These are phyloP conservation scores for Sphagnum magellanicum DNA, from an alignment of 228 moss, liverwort and hornwort species.

Conservation along the genomic window DNA sequence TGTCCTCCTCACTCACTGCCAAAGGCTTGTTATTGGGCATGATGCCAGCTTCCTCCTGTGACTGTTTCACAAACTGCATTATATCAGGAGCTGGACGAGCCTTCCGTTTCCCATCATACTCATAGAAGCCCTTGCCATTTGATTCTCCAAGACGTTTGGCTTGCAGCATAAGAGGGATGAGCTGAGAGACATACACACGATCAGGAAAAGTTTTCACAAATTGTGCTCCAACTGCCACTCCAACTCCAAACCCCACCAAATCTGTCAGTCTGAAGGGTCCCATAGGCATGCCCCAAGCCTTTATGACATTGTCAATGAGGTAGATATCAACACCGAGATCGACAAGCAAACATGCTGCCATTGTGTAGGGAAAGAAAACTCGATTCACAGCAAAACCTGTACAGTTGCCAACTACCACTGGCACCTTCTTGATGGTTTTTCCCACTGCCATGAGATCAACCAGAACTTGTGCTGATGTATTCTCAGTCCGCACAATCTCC, in stretches of 20 bases:
- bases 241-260: constrained; percentile 88
- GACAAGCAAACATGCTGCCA: constrained; percentile 66
- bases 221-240: constrained; percentile 63
- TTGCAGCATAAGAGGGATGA: constrained; percentile 49
- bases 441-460: constrained; percentile 90
- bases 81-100: constrained; percentile 75
- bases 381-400: constrained; percentile 98
- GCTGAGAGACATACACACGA: constrained; percentile 54
- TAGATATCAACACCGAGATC: constrained; percentile 86
- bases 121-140: constrained; percentile 73
- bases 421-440: constrained; percentile 81
- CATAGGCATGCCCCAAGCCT: constrained; percentile 99
- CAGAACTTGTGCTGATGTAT: constrained; percentile 87
- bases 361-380: constrained; percentile 89
- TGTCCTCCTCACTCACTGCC: constrained; percentile 71
- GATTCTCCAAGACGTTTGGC: constrained; percentile 77
- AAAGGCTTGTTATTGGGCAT: constrained; percentile 94
- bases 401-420: constrained; percentile 96
- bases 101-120: constrained; percentile 84
- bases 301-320: constrained; percentile 82
- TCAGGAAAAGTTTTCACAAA: constrained; percentile 58
- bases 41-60: constrained; percentile 56
- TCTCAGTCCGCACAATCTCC: constrained; percentile 94
- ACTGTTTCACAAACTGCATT: constrained; percentile 38
- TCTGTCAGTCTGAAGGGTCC: constrained; percentile 95